Base-by-base conservation (phyloP, 176 grass and related monocot species). In the Cenchrus purpureus region DNA sequence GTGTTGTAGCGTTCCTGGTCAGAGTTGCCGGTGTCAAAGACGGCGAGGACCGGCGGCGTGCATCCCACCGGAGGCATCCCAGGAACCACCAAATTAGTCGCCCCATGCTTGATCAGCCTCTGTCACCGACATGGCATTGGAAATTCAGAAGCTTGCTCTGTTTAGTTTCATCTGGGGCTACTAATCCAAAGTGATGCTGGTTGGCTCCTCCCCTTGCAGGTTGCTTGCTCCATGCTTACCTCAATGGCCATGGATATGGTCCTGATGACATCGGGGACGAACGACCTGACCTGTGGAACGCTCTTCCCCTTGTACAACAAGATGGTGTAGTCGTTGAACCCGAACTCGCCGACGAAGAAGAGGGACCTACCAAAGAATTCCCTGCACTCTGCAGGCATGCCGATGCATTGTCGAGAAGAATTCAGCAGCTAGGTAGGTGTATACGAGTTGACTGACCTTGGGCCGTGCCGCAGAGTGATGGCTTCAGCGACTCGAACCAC, bases 291-390 rank as follows among this genome's bases (percentile, higher is more conserved):
- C 60, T 94, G 57, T 0, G 72, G 9, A 13, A 94, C 10, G 74
- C 37, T 91, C 68, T 60, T 89, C 15, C 10, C 42, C 22, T 17
- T 17, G 1, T 86, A 70, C 0, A 74, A 73, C 61, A 83, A 25
- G 78, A 85, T 56, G 34, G 82, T 93, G 86, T 94, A 93, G 40
- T 90, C 91, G 44, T 85, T 93, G 82, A 80, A 2, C 11, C 84
- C 91, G 15, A 90, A 82, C 32, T 85, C 85, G 1, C 85, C 85
- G 8, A 90, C 68, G 31, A 93, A 82, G 77, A 93, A 82, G 65
- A 93, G 78, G 13, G 91, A 93, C 25, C 77, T 82, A 12, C 80
- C 40, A 20, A 93, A 88, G 29, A 86, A 78, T 0, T 46, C 77
- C 65, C 42, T 64, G 71, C 88, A 93, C n/a, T 73, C 87, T 92